Evolutionary conservation across 306 rosid genomes (phyloP).

Genomic region (Cucumis hystrix): DNA sequence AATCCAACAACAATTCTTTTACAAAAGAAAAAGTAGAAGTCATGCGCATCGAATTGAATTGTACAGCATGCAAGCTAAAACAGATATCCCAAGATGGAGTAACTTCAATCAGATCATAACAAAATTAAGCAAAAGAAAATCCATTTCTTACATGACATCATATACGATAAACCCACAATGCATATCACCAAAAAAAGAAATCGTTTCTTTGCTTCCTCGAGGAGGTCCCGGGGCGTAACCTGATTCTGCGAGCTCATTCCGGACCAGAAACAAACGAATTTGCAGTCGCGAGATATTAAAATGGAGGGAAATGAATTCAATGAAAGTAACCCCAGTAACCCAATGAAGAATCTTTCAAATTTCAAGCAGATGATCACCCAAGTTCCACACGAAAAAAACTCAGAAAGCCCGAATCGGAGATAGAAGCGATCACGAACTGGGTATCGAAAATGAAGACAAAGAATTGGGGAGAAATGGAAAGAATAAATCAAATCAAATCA

Average conservation of each 20-base stretch:
- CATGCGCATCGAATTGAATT: background rate
- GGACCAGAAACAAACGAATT: background rate
- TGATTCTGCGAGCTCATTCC: slow-evolving; percentile 47
- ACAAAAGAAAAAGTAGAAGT: background rate
- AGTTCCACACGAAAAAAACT: background rate
- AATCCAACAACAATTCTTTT: background rate
- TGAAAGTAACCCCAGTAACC: slow-evolving; percentile 13
- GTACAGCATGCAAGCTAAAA: background rate
- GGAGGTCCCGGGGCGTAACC: slow-evolving; percentile 71
- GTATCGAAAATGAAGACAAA: background rate
- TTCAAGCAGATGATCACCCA: slow-evolving; percentile 7
- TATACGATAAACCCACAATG: slow-evolving; percentile 81
- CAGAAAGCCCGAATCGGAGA: slow-evolving; percentile 2
- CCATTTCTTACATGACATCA: slow-evolving; percentile 74
- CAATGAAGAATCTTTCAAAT: background rate
- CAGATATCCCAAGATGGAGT: background rate
- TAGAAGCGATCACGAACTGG: background rate
- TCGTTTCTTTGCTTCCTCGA: slow-evolving; percentile 92
- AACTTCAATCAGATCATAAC: background rate
- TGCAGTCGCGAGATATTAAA: background rate
- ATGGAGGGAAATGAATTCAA: background rate
- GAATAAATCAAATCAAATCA: background rate
- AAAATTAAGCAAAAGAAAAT: background rate
- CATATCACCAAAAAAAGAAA: slow-evolving; percentile 59
- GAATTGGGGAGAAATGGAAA: background rate